Base-by-base conservation (phyloP, 1,284 basidiomycete genomes). In the Porphyrellus sp. region DNA sequence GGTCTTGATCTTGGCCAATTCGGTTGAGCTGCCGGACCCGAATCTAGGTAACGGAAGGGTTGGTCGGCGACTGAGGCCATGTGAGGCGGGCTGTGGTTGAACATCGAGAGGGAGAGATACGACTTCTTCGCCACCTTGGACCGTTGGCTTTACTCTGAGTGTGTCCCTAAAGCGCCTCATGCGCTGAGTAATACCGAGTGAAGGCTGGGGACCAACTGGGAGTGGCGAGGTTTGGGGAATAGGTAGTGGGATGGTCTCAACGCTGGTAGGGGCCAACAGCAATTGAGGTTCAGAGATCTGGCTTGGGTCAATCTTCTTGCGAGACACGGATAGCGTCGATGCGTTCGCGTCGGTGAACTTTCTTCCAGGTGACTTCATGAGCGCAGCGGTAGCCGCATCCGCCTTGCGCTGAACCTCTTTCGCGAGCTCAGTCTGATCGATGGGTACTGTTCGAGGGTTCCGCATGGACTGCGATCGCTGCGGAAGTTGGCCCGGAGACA, bases 261-360 rank as follows among this genome's bases (percentile, higher is more conserved):
- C 81, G 58, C 84, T 89, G 4, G 85, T 84, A 2, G 89, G 84
- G 0, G 86, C 80, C 25, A 85, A 88, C 5, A 91, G 75, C 15
- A 91, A 74, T 20, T 74, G 81, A 6, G 89, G 89, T 25, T 77
- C 82, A 5, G 86, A 89, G 53, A 91, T 91, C 65, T 88, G 82
- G 57, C 79, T 80, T 20, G 82, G 77, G 63, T 78, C 81, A 58
- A 91, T 80, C 43, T 80, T 80, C 67, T 80, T 86, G 51, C 83
- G 77, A 40, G 75, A 68, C 28, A 78, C 66, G 13, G 79, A 75
- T 34, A 70, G 51, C n/a, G 67, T 59, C 65, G 66, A 55, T 41
- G 61, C 56, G 45, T 68, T 62, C 53, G 59, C 69, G 9, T 80
- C 77, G 9, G 71, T 57, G 43, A 80, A 67, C 60, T 79, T 81